Evolutionary conservation across 352 stramenopile genomes (phyloP).

Genomic region (Pythium grandisporangium): DNA sequence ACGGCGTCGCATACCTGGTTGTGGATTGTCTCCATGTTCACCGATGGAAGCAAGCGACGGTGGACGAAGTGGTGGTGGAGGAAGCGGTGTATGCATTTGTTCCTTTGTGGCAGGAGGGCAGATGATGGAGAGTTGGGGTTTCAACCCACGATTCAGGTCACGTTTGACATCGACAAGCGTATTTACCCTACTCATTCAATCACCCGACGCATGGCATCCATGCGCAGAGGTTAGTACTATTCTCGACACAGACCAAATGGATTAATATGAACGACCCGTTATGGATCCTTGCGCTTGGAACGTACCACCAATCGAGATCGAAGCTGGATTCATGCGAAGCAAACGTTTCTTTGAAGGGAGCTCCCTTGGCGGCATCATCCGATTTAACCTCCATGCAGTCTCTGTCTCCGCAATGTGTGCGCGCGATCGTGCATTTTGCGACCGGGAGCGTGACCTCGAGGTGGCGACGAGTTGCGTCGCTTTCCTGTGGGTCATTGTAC

Average conservation of each 20-base stretch:
- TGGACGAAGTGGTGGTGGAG: neutral
- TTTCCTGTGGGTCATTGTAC: constrained; percentile 34
- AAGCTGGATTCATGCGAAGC: constrained; percentile 78
- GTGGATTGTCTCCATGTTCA: constrained; percentile 4
- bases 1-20: constrained; percentile 38
- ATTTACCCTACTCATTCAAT: constrained; percentile 47
- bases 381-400: constrained; percentile 76
- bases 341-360: constrained; percentile 84
- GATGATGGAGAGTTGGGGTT: constrained; percentile 48
- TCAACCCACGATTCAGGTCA: constrained; percentile 54
- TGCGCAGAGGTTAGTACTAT: too few relatives aligned
- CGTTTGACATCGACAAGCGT: constrained; percentile 70
- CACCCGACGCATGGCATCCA: neutral
- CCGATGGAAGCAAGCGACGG: too few relatives aligned
- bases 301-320: constrained; percentile 83
- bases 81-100: neutral
- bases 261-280: too few relatives aligned
- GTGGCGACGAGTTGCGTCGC: too few relatives aligned
- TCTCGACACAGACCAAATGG: too few relatives aligned
- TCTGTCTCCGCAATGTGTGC: too few relatives aligned
- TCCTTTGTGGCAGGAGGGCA: constrained; percentile 34
- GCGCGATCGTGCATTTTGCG: constrained; percentile 59
- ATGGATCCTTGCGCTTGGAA: neutral
- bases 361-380: constrained; percentile 30
- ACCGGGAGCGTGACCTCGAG: constrained; percentile 49